A percentile compares a stretch with the other conserved stretches of the same genome.
Evolutionary conservation across 2,329 filamentous ascomycete species (phyloP).

Genomic region (Aspergillus puulaauensis): DNA sequence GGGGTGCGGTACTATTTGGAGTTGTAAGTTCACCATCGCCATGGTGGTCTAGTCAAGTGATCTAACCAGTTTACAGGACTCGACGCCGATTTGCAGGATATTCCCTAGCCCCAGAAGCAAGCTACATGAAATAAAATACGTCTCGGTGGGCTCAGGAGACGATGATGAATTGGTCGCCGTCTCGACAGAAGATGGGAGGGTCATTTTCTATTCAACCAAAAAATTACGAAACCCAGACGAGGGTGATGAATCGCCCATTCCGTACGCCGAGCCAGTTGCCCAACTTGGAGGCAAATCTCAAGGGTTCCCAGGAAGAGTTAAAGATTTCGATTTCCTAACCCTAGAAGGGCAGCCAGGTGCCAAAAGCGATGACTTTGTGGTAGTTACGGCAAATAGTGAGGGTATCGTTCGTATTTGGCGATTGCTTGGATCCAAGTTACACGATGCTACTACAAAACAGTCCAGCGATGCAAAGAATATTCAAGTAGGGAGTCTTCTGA

Average conservation of each 20-base stretch:
- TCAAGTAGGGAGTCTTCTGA: slow-evolving; percentile 67
- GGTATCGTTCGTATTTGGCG: slow-evolving; percentile 80
- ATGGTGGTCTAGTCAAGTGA: not conserved
- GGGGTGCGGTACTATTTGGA: slow-evolving; percentile 79
- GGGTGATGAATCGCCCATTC: slow-evolving; percentile 55
- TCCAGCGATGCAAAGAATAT: slow-evolving; percentile 18
- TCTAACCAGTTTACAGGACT: slow-evolving; percentile 54
- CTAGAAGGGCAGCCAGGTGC: slow-evolving; percentile 37
- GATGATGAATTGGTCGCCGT: slow-evolving; percentile 65
- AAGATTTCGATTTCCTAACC: slow-evolving; percentile 75
- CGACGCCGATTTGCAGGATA: slow-evolving; percentile 73
- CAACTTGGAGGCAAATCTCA: slow-evolving; percentile 73
- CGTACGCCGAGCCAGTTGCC: slow-evolving; percentile 63
- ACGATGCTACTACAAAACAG: slow-evolving; percentile 19
- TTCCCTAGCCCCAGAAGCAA: slow-evolving; percentile 70
- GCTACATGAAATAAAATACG: slow-evolving; percentile 77
- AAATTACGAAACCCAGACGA: slow-evolving; percentile 40
- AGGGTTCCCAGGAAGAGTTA: slow-evolving; percentile 72
- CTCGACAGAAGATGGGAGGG: slow-evolving; percentile 85
- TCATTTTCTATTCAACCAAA: slow-evolving; percentile 77
- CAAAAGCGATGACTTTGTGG: slow-evolving; percentile 47
- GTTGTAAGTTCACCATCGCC: slow-evolving; percentile 51
- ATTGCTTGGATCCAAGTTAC: slow-evolving; percentile 43
- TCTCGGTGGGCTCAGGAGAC: slow-evolving; percentile 51
- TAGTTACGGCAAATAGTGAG: slow-evolving; percentile 80